Base-by-base conservation (phyloP, 768 basidiomycete species). In the Leucocoprinus birnbaumii region DNA sequence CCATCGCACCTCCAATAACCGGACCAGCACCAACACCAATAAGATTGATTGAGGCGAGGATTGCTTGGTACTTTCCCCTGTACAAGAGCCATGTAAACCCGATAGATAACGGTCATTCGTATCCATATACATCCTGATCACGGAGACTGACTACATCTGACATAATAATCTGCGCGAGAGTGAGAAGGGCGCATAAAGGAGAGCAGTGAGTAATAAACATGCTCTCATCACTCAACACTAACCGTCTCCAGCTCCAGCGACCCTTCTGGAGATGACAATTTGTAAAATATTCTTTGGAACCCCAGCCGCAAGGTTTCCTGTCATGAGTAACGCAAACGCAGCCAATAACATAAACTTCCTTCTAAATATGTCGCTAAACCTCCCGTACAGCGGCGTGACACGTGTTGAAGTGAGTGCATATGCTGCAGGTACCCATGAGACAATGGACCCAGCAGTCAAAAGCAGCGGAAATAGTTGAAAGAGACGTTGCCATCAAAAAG, bases 61-160 rank as follows among this genome's bases (percentile, higher is more conserved):
- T 85, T 1, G 88, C 88, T 61, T 88, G 86, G 61, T 89, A 91
- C 68, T 89, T 89, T 22, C 87, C 87, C 59, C 84, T 84, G 58
- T 31, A 14, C 11, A 37, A n/a, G n/a, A n/a, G n/a, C n/a, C n/a
- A 31, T 31, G 53, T 26, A 53, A 46, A 25, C 27, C 11, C 6
- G 11, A 11, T 31, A 31, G 11, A 31, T 5, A 5, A 31, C 31
- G 6, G 31, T 11, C n/a, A 31, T 5, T 5, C 3, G 11, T 31
- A 5, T 11, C 5, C 5, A 5, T 71, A 25, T 49, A 80, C 85
- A 84, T 73, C 2, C n/a, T n/a, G n/a, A n/a, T 87, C 84, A 21
- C 85, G 80, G 35, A 91, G 72, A 24, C 79, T 83, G 16, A 89
- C 86, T 16, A 91, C 79, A 64, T 90, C 89, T 0, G 84, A 85